Base-by-base conservation (phyloP, 257 asterid genomes). In the Coffea eugenioides region DNA sequence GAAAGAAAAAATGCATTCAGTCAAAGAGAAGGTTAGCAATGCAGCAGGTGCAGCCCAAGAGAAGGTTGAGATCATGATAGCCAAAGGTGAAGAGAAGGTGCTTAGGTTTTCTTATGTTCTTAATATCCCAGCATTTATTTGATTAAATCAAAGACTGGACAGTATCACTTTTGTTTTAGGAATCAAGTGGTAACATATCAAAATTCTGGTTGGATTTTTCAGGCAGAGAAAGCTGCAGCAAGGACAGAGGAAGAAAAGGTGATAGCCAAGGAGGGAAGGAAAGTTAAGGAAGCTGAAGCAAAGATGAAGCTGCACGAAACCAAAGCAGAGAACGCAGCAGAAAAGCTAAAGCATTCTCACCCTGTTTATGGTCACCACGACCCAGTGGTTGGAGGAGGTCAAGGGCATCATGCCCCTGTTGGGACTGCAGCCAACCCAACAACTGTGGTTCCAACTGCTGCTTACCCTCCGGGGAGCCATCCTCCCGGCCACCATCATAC, bases 211-310 rank as follows among this genome's bases (percentile, higher is more conserved):
- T 49, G 31, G 8, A 20, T 5, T 39, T 23, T 36, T 8, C 49
- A 94, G 97, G 97, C 86, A 0, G 91, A 84, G 78, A 88, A 82
- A 86, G 86, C 88, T 0, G 71, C 36, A 27, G 96, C 97, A 13
- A 85, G 87, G 78, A 88, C 79, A 0, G 67, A 84, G 84, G 97
- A 81, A 81, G 98, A 89, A 76, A 91, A 82, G 49, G 88, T 56
- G 80, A 83, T 90, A 59, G 90, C 91, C 0, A 80, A 86, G 11
- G 97, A 95, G 84, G 18, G 67, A 68, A 84, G 91, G 72, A 93
- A 93, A 73, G 97, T 89, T 2, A 93, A 90, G 54, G 98, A 90
- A 82, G 91, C 92, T 1, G 97, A 91, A 79, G 98, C 97, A 0
- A 88, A 91, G 85, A 90, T 90, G 97, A 84, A 73, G 75, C 87